Evolutionary conservation across 306 rosid species (phyloP).

Genomic region (Pueraria montana): DNA sequence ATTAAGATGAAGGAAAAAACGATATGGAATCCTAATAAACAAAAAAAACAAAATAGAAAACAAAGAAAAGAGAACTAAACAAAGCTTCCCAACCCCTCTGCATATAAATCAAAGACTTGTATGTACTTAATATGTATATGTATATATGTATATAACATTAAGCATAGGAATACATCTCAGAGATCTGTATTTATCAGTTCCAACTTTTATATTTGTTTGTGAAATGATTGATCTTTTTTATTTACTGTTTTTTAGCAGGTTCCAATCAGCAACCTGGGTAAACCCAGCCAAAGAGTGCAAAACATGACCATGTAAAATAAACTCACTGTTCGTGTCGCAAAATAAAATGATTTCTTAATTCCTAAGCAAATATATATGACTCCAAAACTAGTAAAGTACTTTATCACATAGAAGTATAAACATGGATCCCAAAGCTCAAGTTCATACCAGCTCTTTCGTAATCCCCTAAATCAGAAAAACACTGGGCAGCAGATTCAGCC

Average conservation of each 20-base stretch:
- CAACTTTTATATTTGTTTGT: neutral
- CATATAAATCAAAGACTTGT: no score
- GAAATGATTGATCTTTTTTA: neutral
- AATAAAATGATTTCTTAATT: neutral
- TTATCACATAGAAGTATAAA: neutral
- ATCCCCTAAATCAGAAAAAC: constrained; percentile 65
- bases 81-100: neutral
- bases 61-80: no score
- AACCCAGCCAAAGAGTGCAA: neutral
- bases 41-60: neutral
- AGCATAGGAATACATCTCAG: neutral
- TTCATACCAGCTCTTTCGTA: constrained; percentile 74
- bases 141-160: no score
- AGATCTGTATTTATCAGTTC: neutral
- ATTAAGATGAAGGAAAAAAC: neutral
- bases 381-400: neutral
- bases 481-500: constrained; percentile 47
- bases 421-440: neutral
- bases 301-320: neutral
- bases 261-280: neutral
- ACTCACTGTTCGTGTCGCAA: neutral
- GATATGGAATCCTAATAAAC: neutral
- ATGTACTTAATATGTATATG: no score
- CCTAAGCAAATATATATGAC: neutral
- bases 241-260: neutral